Conservation (phyloP, 2,329 filamentous ascomycete species). For the Trichoderma breve region DNA sequence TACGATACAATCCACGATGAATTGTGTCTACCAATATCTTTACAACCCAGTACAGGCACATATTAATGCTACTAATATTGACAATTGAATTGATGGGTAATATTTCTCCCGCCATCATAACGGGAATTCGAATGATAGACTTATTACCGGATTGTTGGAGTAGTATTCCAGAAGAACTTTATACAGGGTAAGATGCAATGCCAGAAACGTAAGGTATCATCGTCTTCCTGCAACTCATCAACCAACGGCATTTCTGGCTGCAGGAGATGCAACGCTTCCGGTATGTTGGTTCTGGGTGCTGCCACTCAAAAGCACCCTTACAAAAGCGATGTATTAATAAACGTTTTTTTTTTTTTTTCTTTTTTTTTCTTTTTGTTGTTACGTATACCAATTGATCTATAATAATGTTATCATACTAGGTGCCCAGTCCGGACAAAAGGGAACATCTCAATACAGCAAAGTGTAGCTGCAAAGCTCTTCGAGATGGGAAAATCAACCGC, state of each 20-base stretch:
- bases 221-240: neutral
- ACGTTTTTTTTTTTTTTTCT: neutral
- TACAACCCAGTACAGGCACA: neutral
- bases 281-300: neutral
- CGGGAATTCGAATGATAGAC: neutral
- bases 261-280: neutral
- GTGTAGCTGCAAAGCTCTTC: neutral
- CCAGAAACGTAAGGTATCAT: neutral
- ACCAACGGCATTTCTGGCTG: neutral
- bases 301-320: neutral
- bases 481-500: neutral
- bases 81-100: neutral
- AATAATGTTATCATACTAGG: neutral
- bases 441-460: neutral
- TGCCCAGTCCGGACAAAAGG: neutral
- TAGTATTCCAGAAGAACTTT: neutral
- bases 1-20: neutral
- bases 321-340: neutral
- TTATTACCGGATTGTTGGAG: neutral
- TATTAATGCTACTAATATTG: neutral
- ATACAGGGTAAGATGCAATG: neutral
- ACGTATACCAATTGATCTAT: neutral
- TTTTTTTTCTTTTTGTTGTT: neutral
- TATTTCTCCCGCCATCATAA: neutral
- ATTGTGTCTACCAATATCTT: neutral